phyloP scores from a whole-genome alignment of 257 asterid genomes.

The Oldenlandia corymbosa region DNA sequence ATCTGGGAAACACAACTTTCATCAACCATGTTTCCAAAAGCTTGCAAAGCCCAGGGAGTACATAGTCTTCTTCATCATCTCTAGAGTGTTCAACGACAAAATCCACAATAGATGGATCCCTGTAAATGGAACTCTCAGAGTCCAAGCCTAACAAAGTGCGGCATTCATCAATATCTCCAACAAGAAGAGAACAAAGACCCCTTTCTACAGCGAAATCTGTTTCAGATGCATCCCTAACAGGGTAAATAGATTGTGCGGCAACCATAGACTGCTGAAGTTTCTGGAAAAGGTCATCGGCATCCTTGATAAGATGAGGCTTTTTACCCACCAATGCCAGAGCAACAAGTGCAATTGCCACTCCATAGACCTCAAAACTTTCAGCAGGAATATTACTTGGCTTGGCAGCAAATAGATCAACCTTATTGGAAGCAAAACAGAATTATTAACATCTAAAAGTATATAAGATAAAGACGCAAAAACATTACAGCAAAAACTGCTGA shows the following conservation, averaged over 20 bases:
- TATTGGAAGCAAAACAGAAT: conserved; percentile 8
- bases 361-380: conserved; percentile 94
- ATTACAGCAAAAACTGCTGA: background rate
- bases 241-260: conserved; percentile 36
- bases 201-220: conserved; percentile 89
- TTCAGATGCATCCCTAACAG: conserved; percentile 61
- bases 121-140: conserved; percentile 61
- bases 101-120: conserved; percentile 73
- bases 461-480: background rate
- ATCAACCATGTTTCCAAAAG: conserved; percentile 91
- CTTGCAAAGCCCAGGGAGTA: conserved; percentile 92
- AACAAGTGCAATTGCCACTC: conserved; percentile 94
- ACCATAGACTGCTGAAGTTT: conserved; percentile 93
- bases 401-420: conserved; percentile 93
- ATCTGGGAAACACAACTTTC: conserved; percentile 97
- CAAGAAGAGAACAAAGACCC: conserved; percentile 94
- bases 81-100: conserved; percentile 79
- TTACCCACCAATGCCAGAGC: conserved; percentile 85
- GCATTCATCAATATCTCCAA: conserved; percentile 89
- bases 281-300: conserved; percentile 93
- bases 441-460: conserved; percentile 1
- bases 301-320: conserved; percentile 88
- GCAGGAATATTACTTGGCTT: conserved; percentile 97
- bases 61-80: conserved; percentile 67
- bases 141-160: conserved; percentile 94